Percentiles rank a stretch among this genome's conserved stretches.
Evolutionary conservation across 2,329 filamentous ascomycete species (phyloP).

Genomic region (Pleomassaria siparia): DNA sequence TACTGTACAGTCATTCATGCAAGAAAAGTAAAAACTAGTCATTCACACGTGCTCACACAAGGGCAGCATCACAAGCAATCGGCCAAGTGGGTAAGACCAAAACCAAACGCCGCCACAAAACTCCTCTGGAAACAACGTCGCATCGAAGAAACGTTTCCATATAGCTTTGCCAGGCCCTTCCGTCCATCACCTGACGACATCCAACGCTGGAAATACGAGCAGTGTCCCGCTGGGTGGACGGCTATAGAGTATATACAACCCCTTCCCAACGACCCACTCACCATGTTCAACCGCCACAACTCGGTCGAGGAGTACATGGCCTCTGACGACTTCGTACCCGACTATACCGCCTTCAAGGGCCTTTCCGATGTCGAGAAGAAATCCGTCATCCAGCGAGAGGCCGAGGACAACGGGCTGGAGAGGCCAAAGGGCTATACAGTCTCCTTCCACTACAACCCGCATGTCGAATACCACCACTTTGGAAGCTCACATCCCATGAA

Average conservation of each 20-base stretch:
- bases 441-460: conserved; percentile 92
- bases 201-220: conserved; percentile 11
- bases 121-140: conserved; percentile 5
- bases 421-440: conserved; percentile 85
- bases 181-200: conserved; percentile 14
- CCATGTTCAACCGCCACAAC: conserved; percentile 29
- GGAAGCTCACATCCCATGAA: conserved; percentile 98
- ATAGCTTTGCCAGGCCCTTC: conserved; percentile 16
- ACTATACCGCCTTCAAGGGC: conserved; percentile 34
- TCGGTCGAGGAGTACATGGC: conserved; percentile 41
- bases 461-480: conserved; percentile 96
- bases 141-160: conserved; percentile 6
- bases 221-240: too few species aligned
- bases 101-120: background rate
- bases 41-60: background rate
- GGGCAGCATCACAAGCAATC: background rate
- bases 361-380: conserved; percentile 45
- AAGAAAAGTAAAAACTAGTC: background rate
- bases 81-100: background rate
- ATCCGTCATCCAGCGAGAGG: conserved; percentile 55
- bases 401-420: conserved; percentile 68
- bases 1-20: background rate
- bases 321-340: conserved; percentile 27
- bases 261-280: too few species aligned
- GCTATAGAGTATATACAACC: too few species aligned